phyloP scores from a whole-genome alignment of 805 yeast genomes.

The Isabelozyma rhagii region DNA sequence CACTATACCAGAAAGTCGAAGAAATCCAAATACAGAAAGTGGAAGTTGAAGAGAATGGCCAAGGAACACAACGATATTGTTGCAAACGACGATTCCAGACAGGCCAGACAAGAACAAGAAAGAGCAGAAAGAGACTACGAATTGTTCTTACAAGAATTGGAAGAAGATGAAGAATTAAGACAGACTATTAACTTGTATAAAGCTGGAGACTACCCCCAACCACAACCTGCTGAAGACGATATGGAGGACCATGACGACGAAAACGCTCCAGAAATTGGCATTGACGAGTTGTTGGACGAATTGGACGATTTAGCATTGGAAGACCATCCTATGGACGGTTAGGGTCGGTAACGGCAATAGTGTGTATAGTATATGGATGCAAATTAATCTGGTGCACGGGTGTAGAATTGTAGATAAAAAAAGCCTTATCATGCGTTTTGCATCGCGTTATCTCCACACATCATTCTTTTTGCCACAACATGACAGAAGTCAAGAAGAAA shows the following conservation, averaged over 20 bases:
- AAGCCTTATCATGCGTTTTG: no score
- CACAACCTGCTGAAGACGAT: constrained; percentile 42
- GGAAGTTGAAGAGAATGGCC: constrained; percentile 98
- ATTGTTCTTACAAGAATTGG: constrained; percentile 91
- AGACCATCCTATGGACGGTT: constrained; percentile 31
- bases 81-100: constrained; percentile 66
- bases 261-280: constrained; percentile 83
- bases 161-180: constrained; percentile 94
- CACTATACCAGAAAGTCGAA: constrained; percentile 75
- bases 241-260: constrained; percentile 55
- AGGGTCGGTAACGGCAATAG: background rate
- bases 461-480: background rate
- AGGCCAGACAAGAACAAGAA: constrained; percentile 83
- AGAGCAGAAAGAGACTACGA: constrained; percentile 94
- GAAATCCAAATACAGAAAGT: constrained; percentile 73
- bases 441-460: no score
- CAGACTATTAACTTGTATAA: constrained; percentile 87
- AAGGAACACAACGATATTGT: constrained; percentile 87
- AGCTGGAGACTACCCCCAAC: constrained; percentile 34
- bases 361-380: background rate
- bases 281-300: constrained; percentile 92
- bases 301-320: constrained; percentile 89
- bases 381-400: background rate
- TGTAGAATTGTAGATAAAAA: background rate
- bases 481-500: background rate